Conservation (phyloP, 306 rosid species). For the Betula pendula region DNA sequence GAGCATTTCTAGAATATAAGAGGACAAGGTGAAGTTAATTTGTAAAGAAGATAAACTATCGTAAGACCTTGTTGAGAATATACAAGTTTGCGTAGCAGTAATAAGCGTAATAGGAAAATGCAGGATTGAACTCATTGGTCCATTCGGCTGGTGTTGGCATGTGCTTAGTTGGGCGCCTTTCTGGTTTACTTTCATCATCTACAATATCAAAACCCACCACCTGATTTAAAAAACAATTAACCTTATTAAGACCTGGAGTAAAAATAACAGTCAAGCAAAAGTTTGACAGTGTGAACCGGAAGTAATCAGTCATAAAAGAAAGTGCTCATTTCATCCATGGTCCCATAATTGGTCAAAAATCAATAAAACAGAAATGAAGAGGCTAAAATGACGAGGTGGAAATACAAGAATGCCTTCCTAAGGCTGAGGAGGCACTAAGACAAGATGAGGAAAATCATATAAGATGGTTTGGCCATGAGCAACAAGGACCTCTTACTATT, state of each 20-base stretch:
- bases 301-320: not conserved
- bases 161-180: slow-evolving; percentile 93
- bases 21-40: slow-evolving; percentile 2
- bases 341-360: not conserved
- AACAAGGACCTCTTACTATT: not conserved
- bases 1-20: slow-evolving; percentile 4
- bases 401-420: not conserved
- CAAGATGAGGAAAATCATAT: not conserved
- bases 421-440: not conserved
- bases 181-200: slow-evolving; percentile 91
- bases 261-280: not conserved
- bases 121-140: slow-evolving; percentile 86
- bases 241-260: not conserved
- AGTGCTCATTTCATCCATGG: not conserved
- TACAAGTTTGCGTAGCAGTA: slow-evolving; percentile 79
- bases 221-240: slow-evolving; percentile 36
- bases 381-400: not conserved
- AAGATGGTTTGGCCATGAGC: not conserved
- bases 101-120: slow-evolving; percentile 75
- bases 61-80: slow-evolving; percentile 74
- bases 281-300: not conserved
- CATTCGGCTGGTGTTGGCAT: slow-evolving; percentile 85
- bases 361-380: not conserved
- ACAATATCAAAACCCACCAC: slow-evolving; percentile 88
- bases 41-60: slow-evolving; percentile 11